A percentile compares a stretch with the other conserved stretches of the same genome.
These are phyloP conservation scores for Ophiorrhiza pumila DNA, from an alignment of 257 asterid species.

Conservation along the genomic window DNA sequence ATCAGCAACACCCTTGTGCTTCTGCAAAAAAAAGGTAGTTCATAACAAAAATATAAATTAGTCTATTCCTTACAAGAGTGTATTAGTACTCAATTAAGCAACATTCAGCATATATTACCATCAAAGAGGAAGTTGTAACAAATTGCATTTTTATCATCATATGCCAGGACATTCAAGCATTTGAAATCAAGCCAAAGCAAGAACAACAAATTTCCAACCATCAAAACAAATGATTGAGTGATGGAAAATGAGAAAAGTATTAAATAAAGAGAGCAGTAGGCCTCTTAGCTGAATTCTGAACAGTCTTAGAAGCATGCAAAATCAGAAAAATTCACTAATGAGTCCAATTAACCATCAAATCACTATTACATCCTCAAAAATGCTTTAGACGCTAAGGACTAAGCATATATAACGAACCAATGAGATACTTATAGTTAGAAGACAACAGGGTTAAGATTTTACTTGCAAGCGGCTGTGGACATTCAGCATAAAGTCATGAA, in stretches of 20 bases:
- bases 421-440: neutral
- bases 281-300: neutral
- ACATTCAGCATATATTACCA: neutral
- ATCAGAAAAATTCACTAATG: neutral
- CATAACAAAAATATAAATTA: neutral
- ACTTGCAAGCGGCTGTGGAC: slow-evolving; percentile 93
- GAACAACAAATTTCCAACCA: neutral
- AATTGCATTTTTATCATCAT: neutral
- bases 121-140: neutral
- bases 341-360: neutral
- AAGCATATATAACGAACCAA: neutral
- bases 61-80: neutral
- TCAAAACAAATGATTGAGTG: neutral
- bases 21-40: slow-evolving; percentile 45
- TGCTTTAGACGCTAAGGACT: neutral
- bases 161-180: neutral
- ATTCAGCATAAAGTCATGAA: slow-evolving; percentile 90
- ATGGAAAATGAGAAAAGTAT: neutral
- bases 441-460: slow-evolving; percentile 20
- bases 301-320: neutral
- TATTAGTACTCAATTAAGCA: neutral
- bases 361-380: neutral
- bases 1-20: slow-evolving; percentile 84
- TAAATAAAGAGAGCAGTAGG: neutral
- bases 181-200: neutral